A percentile compares a stretch with the other conserved stretches of the same genome.
These are phyloP conservation scores for Musa acuminata DNA, from an alignment of 176 grass and related monocot genomes.

Conservation along the genomic window DNA sequence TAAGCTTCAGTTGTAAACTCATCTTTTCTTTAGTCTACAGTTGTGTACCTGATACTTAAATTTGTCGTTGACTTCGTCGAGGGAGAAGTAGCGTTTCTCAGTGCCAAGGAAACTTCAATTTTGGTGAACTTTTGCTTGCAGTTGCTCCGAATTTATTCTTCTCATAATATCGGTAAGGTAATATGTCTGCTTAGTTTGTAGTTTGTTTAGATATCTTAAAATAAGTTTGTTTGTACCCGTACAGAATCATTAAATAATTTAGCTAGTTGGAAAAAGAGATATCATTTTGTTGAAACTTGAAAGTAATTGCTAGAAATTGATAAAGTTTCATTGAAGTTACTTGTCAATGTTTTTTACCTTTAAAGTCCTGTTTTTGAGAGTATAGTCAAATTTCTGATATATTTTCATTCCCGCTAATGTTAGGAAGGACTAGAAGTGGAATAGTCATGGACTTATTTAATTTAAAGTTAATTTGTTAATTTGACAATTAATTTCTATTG, in stretches of 20 bases:
- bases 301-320: neutral
- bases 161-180: constrained; percentile 96
- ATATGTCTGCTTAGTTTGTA: constrained; percentile 7
- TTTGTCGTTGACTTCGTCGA: constrained; percentile 98
- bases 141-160: constrained; percentile 87
- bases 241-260: neutral
- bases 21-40: constrained; percentile 52
- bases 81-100: constrained; percentile 83
- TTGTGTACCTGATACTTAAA: constrained; percentile 92
- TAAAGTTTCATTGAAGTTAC: no score
- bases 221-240: neutral
- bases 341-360: no score
- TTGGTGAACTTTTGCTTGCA: constrained; percentile 85
- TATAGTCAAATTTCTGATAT: no score
- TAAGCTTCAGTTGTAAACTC: neutral
- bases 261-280: neutral
- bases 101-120: constrained; percentile 77
- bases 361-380: no score
- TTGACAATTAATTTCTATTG: no score
- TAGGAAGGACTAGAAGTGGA: no score
- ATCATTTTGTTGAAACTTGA: neutral
- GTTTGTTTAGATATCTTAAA: neutral
- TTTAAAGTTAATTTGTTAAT: no score
- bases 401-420: no score
- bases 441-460: no score